Conservation (phyloP, 2,329 filamentous ascomycete genomes). For the Furcasterigmium sp. region DNA sequence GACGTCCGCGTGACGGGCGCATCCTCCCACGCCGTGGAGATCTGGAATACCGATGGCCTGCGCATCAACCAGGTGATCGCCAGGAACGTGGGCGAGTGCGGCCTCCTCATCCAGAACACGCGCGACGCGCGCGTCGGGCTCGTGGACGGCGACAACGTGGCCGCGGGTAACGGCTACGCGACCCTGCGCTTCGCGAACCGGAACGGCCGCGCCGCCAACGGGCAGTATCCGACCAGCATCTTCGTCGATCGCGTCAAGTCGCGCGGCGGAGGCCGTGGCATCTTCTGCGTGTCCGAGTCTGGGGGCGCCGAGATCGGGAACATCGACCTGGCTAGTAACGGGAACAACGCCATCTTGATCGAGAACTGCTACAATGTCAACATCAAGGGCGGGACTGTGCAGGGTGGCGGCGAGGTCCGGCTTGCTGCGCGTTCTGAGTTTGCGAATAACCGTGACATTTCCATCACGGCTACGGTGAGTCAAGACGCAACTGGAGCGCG, state of each 20-base stretch:
- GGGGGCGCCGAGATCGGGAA: slow-evolving; percentile 43
- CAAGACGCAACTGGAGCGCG: no score
- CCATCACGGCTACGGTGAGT: slow-evolving; percentile 48
- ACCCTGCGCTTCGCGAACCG: slow-evolving; percentile 53
- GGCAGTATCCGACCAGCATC: slow-evolving; percentile 46
- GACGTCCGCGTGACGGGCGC: slow-evolving; percentile 45
- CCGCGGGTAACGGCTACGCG: slow-evolving; percentile 45
- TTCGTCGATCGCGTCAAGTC: slow-evolving; percentile 47
- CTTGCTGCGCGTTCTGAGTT: slow-evolving; percentile 49
- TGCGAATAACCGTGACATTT: slow-evolving; percentile 45
- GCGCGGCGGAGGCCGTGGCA: slow-evolving; percentile 49
- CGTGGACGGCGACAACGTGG: slow-evolving; percentile 52
- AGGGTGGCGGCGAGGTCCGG: slow-evolving; percentile 50
- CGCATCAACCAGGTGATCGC: slow-evolving; percentile 47
- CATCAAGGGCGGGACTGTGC: slow-evolving; percentile 45
- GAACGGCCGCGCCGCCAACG: slow-evolving; percentile 43
- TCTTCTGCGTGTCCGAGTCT: slow-evolving; percentile 53
- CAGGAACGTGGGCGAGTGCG: slow-evolving; percentile 48
- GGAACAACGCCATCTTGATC: slow-evolving; percentile 51
- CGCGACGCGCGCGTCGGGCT: slow-evolving; percentile 46
- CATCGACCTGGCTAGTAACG: slow-evolving; percentile 48
- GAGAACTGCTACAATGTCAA: slow-evolving; percentile 55
- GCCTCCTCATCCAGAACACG: slow-evolving; percentile 48
- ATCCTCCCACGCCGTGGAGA: slow-evolving; percentile 51
- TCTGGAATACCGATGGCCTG: slow-evolving; percentile 53